Conservation (phyloP, 129 eudicot species). For the Escallonia herrerae region DNA sequence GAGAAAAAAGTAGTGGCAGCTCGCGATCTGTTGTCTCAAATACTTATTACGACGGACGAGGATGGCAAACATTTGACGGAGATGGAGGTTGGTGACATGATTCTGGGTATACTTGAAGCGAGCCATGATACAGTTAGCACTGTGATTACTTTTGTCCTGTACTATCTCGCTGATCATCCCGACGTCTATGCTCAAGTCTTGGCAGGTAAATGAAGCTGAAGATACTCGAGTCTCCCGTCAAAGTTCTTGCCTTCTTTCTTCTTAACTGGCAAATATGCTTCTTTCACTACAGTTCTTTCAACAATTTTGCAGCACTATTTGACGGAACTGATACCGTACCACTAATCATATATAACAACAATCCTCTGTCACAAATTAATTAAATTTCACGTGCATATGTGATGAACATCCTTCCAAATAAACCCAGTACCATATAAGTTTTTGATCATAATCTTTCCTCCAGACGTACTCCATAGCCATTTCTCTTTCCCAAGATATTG, state of each 20-base stretch:
- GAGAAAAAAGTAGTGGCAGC: neutral
- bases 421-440: too few species aligned
- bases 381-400: neutral
- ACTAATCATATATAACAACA: neutral
- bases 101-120: neutral
- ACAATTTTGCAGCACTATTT: neutral
- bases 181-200: slow-evolving; percentile 10
- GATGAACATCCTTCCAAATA: too few species aligned
- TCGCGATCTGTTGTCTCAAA: slow-evolving; percentile 9
- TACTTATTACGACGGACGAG: slow-evolving; percentile 1
- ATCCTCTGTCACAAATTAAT: neutral
- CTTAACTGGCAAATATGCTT: neutral
- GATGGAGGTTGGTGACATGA: neutral
- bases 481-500: neutral
- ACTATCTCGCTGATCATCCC: slow-evolving; percentile 19
- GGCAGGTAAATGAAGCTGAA: neutral
- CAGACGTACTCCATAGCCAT: neutral
- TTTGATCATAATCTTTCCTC: neutral
- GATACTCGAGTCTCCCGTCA: neutral
- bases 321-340: too few species aligned
- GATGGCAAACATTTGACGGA: slow-evolving; percentile 6
- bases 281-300: neutral
- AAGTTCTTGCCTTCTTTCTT: neutral
- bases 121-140: slow-evolving; percentile 10
- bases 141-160: slow-evolving; percentile 3